A percentile compares a stretch with the other conserved stretches of the same genome.
These are phyloP conservation scores for Xylaria sp. DNA, from an alignment of 2,329 filamentous ascomycete genomes.

Conservation along the genomic window DNA sequence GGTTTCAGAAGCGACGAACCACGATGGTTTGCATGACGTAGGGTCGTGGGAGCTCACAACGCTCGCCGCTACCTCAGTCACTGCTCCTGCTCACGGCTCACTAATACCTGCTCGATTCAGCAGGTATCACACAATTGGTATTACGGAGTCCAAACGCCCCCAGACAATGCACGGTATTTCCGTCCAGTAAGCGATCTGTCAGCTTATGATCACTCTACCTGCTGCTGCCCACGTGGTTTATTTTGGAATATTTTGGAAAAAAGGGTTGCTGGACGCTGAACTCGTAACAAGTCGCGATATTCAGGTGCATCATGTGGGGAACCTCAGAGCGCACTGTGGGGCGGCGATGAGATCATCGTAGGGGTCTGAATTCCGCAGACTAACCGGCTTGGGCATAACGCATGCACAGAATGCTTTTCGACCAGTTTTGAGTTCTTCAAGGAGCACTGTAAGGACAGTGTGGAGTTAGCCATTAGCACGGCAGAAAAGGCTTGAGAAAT, in stretches of 20 bases:
- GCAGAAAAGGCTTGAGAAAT: too few relatives aligned
- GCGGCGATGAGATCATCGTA: neutral
- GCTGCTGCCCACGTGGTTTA: neutral
- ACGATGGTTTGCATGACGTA: neutral
- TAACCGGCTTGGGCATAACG: neutral
- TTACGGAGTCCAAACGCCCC: too few relatives aligned
- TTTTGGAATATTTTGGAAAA: neutral
- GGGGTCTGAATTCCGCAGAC: neutral
- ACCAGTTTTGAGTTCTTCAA: too few relatives aligned
- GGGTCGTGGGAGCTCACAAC: neutral
- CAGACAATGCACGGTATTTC: too few relatives aligned
- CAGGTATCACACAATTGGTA: too few relatives aligned
- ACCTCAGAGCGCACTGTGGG: neutral
- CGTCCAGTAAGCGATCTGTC: neutral
- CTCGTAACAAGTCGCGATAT: too few relatives aligned
- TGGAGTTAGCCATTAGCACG: too few relatives aligned
- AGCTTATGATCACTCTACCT: neutral
- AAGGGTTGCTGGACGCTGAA: neutral
- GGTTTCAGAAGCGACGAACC: neutral
- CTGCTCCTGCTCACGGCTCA: too few relatives aligned
- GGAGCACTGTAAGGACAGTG: too few relatives aligned
- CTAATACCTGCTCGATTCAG: too few relatives aligned
- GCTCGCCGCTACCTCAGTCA: neutral
- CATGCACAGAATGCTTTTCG: neutral
- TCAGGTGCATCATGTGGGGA: neutral